Evolutionary conservation across 73 alveolate species (phyloP).

Genomic region (Tetrahymena malaccensis): DNA sequence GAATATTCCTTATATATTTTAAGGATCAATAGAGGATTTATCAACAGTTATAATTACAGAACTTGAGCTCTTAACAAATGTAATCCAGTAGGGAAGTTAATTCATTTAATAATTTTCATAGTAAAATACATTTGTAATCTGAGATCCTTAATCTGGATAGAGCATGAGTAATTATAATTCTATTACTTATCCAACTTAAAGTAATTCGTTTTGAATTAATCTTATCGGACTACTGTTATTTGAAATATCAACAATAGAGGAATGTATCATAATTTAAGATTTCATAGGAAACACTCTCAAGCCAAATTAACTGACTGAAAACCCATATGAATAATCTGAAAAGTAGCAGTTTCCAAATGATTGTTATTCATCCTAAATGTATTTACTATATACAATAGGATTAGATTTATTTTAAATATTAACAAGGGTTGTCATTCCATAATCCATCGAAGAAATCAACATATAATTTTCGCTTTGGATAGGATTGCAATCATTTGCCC

Average conservation of each 20-base stretch:
- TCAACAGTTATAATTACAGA: background rate
- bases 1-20: background rate
- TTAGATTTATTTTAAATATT: background rate
- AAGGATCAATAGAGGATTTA: background rate
- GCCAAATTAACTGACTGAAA: background rate
- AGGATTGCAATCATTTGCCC: background rate
- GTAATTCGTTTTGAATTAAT: background rate
- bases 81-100: background rate
- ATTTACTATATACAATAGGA: background rate
- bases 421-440: background rate
- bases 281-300: background rate
- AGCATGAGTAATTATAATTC: background rate
- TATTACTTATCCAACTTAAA: background rate
- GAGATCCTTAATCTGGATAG: background rate
- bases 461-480: background rate
- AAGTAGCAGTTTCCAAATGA: background rate
- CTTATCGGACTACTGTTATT: background rate
- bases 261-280: background rate
- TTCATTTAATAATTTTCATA: background rate
- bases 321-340: background rate
- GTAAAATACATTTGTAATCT: background rate
- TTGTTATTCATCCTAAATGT: background rate
- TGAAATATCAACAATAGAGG: background rate
- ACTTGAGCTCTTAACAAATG: background rate
- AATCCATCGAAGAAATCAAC: background rate